A percentile compares a stretch with the other conserved stretches of the same genome.
phyloP scores from a whole-genome alignment of 2,329 filamentous ascomycete genomes.

The Neophaeococcomyces aloes region DNA sequence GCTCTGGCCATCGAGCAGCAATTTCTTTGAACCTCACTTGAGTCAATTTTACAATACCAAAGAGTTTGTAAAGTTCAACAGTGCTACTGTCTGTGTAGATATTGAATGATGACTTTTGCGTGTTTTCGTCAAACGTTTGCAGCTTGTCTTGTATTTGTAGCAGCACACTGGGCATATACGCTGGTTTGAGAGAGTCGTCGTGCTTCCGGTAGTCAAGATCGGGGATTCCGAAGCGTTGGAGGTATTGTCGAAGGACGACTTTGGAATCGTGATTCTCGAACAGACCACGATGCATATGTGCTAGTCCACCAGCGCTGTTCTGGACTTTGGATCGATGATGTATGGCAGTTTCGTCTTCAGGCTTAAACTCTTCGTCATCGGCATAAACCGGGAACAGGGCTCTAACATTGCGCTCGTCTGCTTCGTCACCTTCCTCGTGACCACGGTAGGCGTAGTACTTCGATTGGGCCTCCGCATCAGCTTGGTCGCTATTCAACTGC shows the following conservation, averaged over 20 bases:
- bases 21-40: conserved; percentile 64
- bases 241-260: conserved; percentile 25
- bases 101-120: conserved; percentile 53
- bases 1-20: conserved; percentile 51
- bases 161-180: conserved; percentile 55
- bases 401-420: conserved; percentile 62
- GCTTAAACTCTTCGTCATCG: conserved; percentile 31
- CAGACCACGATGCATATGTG: conserved; percentile 47
- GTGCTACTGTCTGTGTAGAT: conserved; percentile 82
- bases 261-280: conserved; percentile 26
- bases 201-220: too few relatives aligned
- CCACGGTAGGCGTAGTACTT: conserved; percentile 79
- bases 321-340: conserved; percentile 37
- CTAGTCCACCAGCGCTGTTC: conserved; percentile 50
- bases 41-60: conserved; percentile 57
- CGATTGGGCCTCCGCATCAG: conserved; percentile 59
- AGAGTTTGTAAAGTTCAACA: conserved; percentile 61
- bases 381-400: conserved; percentile 72
- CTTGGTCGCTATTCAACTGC: conserved; percentile 64
- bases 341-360: conserved; percentile 23
- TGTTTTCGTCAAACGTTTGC: conserved; percentile 33
- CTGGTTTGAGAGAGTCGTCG: conserved; percentile 12
- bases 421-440: conserved; percentile 63
- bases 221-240: conserved; percentile 14
- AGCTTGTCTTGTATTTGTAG: conserved; percentile 55